A percentile compares a stretch with the other conserved stretches of the same genome.
These are phyloP conservation scores for Dovyalis caffra DNA, from an alignment of 345 rosid genomes.

Conservation along the genomic window DNA sequence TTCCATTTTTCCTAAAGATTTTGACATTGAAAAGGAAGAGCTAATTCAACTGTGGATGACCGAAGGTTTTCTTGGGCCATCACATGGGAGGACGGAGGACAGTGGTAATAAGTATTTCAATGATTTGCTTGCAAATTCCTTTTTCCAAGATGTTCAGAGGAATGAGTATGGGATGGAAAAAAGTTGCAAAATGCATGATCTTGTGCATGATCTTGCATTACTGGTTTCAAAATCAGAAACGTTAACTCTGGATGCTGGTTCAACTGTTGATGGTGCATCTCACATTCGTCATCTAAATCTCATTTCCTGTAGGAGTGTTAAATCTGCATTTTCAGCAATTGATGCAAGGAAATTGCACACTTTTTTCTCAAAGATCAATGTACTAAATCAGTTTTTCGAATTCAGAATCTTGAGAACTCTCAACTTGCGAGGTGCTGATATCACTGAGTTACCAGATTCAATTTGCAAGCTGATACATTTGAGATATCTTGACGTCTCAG, in stretches of 20 bases:
- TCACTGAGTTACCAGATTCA: too few relatives aligned
- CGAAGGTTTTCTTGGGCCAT: slow-evolving; percentile 2
- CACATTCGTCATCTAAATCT: too few relatives aligned
- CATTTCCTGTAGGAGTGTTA: too few relatives aligned
- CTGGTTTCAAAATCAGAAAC: slow-evolving; percentile 14
- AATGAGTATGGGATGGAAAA: neutral
- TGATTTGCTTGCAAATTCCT: slow-evolving; percentile 19
- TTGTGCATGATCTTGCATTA: slow-evolving; percentile 28
- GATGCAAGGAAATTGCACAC: too few relatives aligned
- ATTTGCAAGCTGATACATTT: too few relatives aligned
- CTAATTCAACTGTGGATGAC: slow-evolving; percentile 16
- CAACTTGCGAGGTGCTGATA: accelerated
- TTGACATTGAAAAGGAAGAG: neutral
- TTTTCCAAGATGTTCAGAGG: slow-evolving; percentile 21
- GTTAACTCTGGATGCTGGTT: neutral
- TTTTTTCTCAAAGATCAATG: too few relatives aligned
- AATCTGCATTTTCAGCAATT: too few relatives aligned
- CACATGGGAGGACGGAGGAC: neutral
- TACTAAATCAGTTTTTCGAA: too few relatives aligned
- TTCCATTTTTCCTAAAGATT: slow-evolving; percentile 7
- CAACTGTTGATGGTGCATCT: neutral
- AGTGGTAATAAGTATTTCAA: slow-evolving; percentile 22
- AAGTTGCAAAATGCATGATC: slow-evolving; percentile 14
- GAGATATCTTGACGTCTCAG: too few relatives aligned
- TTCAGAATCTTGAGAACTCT: too few relatives aligned